phyloP scores from a whole-genome alignment of 805 yeast genomes.

The Zygosaccharomyces siamensis region DNA sequence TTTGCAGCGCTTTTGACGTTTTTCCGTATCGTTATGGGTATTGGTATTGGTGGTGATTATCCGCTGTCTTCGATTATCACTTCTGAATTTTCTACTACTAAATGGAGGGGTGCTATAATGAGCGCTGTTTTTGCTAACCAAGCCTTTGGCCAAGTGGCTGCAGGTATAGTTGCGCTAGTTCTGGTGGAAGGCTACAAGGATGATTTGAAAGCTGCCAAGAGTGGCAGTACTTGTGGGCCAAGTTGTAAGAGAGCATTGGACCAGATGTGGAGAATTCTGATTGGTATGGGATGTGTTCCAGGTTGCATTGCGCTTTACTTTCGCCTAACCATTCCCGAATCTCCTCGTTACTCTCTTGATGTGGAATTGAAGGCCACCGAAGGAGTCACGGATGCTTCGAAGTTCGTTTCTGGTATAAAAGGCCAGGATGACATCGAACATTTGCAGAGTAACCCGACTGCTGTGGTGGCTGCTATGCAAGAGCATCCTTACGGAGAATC shows the following conservation, averaged over 20 bases:
- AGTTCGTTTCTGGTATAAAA: constrained; percentile 45
- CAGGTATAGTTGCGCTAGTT: constrained; percentile 77
- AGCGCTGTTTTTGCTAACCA: constrained; percentile 95
- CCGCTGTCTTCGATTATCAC: constrained; percentile 91
- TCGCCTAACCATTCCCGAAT: constrained; percentile 92
- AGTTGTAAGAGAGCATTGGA: constrained; percentile 75
- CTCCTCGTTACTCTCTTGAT: constrained; percentile 86
- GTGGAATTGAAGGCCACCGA: constrained; percentile 54
- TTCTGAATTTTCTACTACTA: constrained; percentile 87
- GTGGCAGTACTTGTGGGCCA: constrained; percentile 56
- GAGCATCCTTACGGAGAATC: constrained; percentile 3
- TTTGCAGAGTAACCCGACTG: constrained; percentile 46
- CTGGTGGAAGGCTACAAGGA: constrained; percentile 73
- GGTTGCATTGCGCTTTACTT: constrained; percentile 79
- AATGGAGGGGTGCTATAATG: constrained; percentile 98
- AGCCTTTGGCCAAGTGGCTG: constrained; percentile 91
- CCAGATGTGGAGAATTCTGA: constrained; percentile 89
- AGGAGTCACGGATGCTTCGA: constrained; percentile 53
- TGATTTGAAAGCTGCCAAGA: constrained; percentile 48
- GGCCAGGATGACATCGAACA: constrained; percentile 45
- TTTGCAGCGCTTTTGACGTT: constrained; percentile 70
- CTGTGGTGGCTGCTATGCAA: constrained; percentile 37
- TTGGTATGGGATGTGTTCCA: constrained; percentile 90
- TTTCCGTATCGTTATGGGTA: constrained; percentile 85
- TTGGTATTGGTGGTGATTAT: constrained; percentile 97